Evolutionary conservation across 345 rosid genomes (phyloP).

Genomic region (Cardamine occulta): DNA sequence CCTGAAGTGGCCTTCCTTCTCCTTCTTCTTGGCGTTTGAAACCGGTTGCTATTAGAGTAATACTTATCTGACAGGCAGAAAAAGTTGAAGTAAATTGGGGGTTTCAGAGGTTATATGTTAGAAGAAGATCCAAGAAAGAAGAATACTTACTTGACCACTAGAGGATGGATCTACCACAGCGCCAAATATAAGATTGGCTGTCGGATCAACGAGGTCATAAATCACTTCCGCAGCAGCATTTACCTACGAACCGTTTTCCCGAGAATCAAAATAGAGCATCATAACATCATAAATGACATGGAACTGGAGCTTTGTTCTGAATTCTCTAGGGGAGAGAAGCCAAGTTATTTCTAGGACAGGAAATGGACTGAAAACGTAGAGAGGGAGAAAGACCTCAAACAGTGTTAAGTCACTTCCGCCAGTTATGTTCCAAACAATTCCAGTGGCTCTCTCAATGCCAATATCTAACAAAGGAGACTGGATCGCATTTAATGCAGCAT

Average conservation of each 20-base stretch:
- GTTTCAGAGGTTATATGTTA: not conserved
- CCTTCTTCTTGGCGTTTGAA: constrained; percentile 89
- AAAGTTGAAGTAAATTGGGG: not conserved
- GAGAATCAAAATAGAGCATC: constrained; percentile 13
- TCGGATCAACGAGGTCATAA: constrained; percentile 90
- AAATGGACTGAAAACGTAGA: not conserved
- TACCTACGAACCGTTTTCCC: constrained; percentile 51
- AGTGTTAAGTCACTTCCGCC: constrained; percentile 92
- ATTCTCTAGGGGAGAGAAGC: not conserved
- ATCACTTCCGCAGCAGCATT: constrained; percentile 98
- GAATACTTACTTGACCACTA: constrained; percentile 75
- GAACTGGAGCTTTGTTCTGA: not conserved
- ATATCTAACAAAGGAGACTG: constrained; percentile 92
- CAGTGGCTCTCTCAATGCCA: constrained; percentile 97
- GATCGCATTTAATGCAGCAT: constrained; percentile 94
- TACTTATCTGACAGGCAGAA: constrained; percentile 57
- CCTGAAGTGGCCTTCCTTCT: constrained; percentile 76
- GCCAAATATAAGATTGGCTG: constrained; percentile 88
- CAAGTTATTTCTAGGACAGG: no score
- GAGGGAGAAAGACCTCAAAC: constrained; percentile 63
- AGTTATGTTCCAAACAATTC: constrained; percentile 96
- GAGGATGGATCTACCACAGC: constrained; percentile 87
- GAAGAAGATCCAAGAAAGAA: not conserved
- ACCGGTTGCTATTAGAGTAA: constrained; percentile 88
- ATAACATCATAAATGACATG: not conserved